Base-by-base conservation (phyloP, 2,329 filamentous ascomycete species). In the Aspergillus clavatus region DNA sequence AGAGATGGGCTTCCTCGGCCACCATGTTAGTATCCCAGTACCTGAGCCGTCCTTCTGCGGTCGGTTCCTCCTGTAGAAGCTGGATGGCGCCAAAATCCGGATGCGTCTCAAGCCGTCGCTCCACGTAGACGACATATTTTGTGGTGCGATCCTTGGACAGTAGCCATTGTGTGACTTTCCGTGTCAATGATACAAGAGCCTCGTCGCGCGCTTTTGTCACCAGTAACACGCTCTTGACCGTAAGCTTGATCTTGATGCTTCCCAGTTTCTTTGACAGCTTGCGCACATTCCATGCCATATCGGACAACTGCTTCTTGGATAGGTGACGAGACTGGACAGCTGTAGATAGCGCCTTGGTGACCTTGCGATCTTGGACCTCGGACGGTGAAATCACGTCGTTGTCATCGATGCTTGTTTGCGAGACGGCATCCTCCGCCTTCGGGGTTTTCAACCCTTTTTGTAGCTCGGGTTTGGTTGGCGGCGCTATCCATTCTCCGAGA, bases 241-340 rank as follows among this genome's bases (percentile, higher is more conserved):
- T 84, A 54, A 95, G 81, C 64, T 85, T 87, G 51, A 98, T 75
- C 46, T 84, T 81, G 64, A 97, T 83, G 66, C 83, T 89, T 41
- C 88, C 87, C 47, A 97, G 72, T 48, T 87, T 85, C 61, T 95
- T 86, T 23, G 87, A 91, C 47, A 98, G 73, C 68, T 96, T 89
- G 38, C 93, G 79, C 46, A 97, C 93, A 21, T 91, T 90, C 82
- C 91, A 90, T 0, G 91, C 90, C 91, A 98, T 97, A 59, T 97
- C 93, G 11, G 86, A 89, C 33, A 98, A 76, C 68, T 98, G 89
- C 66, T 87, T 89, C 73, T 97, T 97, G 1, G 90, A 96, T 55
- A 97, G 76, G 40, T 96, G 79, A n/a, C 91, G 80, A 47, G 81
- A 83, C 45, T 82, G 74, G 14, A 76, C 72, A 21, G 76, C 71